Percentiles rank a stretch among this genome's conserved stretches.
Conservation (phyloP, 2,329 filamentous ascomycete species). For the Neocatenulostroma microsporum region DNA sequence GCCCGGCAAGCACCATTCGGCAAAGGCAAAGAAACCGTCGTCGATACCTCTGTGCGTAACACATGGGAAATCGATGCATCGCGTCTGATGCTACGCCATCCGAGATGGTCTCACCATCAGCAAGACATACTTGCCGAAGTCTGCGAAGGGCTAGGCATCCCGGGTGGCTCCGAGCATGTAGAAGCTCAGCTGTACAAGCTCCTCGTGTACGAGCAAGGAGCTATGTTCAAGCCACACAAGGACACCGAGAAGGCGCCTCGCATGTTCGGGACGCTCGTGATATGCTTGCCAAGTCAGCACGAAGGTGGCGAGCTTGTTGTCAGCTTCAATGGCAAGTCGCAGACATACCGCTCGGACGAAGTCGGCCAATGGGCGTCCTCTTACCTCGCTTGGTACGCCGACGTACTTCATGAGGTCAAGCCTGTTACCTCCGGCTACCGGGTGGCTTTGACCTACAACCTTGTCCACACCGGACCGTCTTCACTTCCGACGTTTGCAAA, state of each 20-base stretch:
- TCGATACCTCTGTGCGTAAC: background rate
- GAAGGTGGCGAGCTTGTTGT: background rate
- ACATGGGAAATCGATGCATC: background rate
- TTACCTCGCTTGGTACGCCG: background rate
- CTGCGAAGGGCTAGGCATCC: too few species aligned
- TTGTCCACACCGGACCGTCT: background rate
- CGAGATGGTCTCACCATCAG: too few species aligned
- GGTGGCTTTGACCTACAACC: slow-evolving; percentile 1
- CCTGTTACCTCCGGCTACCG: slow-evolving; percentile 1
- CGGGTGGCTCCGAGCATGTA: too few species aligned
- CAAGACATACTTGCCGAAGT: background rate
- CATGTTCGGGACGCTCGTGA: background rate
- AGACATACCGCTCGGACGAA: background rate
- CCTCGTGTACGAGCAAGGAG: background rate
- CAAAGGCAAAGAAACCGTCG: background rate
- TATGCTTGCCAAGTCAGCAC: background rate
- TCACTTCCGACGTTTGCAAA: too few species aligned
- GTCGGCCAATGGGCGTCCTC: background rate
- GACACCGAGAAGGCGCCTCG: slow-evolving; percentile 1
- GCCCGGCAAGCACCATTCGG: background rate
- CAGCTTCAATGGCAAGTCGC: background rate
- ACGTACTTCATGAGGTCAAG: slow-evolving; percentile 2
- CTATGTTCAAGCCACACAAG: slow-evolving; percentile 1
- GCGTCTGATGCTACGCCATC: too few species aligned
- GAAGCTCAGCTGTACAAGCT: background rate